Base-by-base conservation (phyloP, 176 grass and related monocot species). In the Triticum turgidum region DNA sequence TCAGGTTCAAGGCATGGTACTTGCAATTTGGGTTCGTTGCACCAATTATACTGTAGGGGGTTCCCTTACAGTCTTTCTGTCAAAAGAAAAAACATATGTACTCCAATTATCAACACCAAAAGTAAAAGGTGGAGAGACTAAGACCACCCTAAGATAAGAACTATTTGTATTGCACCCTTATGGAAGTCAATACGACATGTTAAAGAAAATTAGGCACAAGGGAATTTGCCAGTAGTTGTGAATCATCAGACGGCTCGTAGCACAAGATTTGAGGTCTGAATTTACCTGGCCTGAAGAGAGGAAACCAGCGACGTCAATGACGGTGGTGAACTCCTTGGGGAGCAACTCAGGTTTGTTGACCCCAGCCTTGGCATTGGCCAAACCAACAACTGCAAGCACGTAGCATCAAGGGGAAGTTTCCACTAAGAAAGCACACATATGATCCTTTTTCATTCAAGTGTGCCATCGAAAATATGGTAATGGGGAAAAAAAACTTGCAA, bases 301-400 rank as follows among this genome's bases (percentile, higher is more conserved):
- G 85, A 98, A 98, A 76, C 93, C 96, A 33, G 96, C 91, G 29
- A 95, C 93, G 87, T 98, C 93, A 39, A 98, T 98, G 71, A 98
- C 96, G 21, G 96, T 89, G 35, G 87, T 91, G 82, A 94, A 98
- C 89, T 98, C 96, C 83, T 94, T 92, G 5, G 93, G 96, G 52
- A 98, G 96, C 78, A 95, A 82, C 81, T 95, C 93, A 21, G 96
- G 96, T 71, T 92, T 98, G 77, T 95, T 94, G 34, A 98, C 96
- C 58, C 96, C 96, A 84, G 91, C 80, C 75, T 93, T 94, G 0
- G 96, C 93, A 85, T 89, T 80, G n/a, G 82, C 93, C 15, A 41
- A 71, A 82, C 82, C 84, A 80, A 88, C 72, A 91, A 86, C 93
- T 98, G 84, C 63, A 86, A 24, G 80, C 25, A 89, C 34, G 9